Conservation (phyloP, 148 eudicot species). For the Silene latifolia region DNA sequence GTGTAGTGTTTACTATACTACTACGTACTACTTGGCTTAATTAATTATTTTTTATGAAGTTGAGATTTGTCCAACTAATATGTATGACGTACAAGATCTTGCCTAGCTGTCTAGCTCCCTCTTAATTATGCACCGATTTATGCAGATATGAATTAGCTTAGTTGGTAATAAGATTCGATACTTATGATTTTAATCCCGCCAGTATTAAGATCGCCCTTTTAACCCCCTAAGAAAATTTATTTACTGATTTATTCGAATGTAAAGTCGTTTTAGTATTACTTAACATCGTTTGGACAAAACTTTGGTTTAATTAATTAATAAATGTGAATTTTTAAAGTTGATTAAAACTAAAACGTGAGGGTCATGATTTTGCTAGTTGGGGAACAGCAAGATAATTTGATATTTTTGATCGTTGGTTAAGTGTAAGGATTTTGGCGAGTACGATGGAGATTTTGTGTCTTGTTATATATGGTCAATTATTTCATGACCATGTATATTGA, state of each 20-base stretch:
- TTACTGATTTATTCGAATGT: too few relatives aligned
- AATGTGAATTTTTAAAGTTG: too few relatives aligned
- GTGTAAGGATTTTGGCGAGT: constrained; percentile 12
- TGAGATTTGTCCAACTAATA: constrained; percentile 16
- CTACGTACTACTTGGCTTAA: neutral
- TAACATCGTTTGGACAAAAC: neutral
- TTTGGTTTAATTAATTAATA: neutral
- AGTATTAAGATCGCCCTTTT: too few relatives aligned
- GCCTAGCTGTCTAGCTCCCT: constrained; percentile 4
- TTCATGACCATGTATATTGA: neutral
- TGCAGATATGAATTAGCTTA: too few relatives aligned
- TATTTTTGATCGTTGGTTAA: constrained; percentile 8
- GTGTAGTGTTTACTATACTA: constrained; percentile 4
- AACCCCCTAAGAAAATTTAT: too few relatives aligned
- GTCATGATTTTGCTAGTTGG: constrained; percentile 15
- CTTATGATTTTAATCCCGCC: too few relatives aligned
- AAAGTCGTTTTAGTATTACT: too few relatives aligned
- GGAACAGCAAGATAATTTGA: constrained; percentile 13
- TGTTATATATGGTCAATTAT: neutral
- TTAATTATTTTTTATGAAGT: neutral
- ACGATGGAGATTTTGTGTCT: neutral
- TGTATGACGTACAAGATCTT: constrained; percentile 18
- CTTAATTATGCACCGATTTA: neutral
- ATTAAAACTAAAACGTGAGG: neutral
- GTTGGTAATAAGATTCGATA: too few relatives aligned